Percentiles rank a stretch among this genome's conserved stretches.
Evolutionary conservation across 2,329 filamentous ascomycete species (phyloP).

Genomic region (Alternaria ethzedia): DNA sequence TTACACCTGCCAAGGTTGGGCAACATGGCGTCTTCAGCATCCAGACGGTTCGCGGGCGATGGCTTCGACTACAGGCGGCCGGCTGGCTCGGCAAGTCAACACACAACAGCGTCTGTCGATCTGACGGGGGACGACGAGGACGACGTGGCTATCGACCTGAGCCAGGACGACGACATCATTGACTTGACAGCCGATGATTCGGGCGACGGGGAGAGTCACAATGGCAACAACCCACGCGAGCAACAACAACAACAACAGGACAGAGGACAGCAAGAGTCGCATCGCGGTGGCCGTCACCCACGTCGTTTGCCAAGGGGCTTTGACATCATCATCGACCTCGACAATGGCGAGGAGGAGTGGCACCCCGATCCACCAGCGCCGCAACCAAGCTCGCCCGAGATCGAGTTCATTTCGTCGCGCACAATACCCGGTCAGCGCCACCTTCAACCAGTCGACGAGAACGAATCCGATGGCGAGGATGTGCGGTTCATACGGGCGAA

Average conservation of each 20-base stretch:
- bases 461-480: constrained; percentile 34
- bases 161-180: constrained; percentile 24
- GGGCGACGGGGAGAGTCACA: constrained; percentile 21
- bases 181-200: constrained; percentile 44
- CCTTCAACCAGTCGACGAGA: not conserved
- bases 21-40: constrained; percentile 39
- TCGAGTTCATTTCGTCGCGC: constrained; percentile 55
- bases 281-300: constrained; percentile 13
- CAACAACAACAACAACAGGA: not conserved
- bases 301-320: constrained; percentile 50
- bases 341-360: constrained; percentile 37
- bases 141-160: constrained; percentile 20
- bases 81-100: constrained; percentile 42
- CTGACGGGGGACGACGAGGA: constrained; percentile 41
- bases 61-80: constrained; percentile 63
- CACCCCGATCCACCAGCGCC: constrained; percentile 30
- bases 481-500: constrained; percentile 39
- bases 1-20: constrained; percentile 27
- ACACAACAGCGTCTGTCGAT: constrained; percentile 42
- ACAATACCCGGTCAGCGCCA: constrained; percentile 29
- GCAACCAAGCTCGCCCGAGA: constrained; percentile 51
- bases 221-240: constrained; percentile 1
- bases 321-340: constrained; percentile 53
- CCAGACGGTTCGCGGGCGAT: constrained; percentile 56
- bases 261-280: not conserved